phyloP scores from a whole-genome alignment of 495 filamentous ascomycete genomes.

The Neurospora intermedia region DNA sequence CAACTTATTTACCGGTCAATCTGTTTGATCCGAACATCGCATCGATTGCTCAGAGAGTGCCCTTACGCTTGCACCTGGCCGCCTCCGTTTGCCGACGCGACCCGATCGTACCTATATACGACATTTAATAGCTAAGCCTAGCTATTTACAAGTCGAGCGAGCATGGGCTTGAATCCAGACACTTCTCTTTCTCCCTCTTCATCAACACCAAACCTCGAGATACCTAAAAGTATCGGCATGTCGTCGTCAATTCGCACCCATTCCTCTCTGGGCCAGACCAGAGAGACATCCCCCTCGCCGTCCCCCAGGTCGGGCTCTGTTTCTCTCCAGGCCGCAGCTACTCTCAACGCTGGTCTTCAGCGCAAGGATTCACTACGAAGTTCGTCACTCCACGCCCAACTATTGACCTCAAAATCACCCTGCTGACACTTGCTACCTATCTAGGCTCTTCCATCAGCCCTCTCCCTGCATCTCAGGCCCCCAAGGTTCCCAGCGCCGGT shows the following conservation, averaged over 20 bases:
- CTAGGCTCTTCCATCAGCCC: constrained; percentile 47
- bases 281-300: constrained; percentile 36
- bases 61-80: neutral
- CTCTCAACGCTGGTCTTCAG: constrained; percentile 60
- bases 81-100: neutral
- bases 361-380: constrained; percentile 48
- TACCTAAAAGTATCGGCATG: constrained; percentile 9
- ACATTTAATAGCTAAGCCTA: neutral
- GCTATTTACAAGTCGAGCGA: neutral
- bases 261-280: constrained; percentile 17
- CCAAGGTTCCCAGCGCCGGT: constrained; percentile 44
- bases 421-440: constrained; percentile 7
- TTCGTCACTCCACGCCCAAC: constrained; percentile 12
- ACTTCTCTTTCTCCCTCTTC: constrained; percentile 9
- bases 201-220: constrained; percentile 8
- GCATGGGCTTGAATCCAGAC: neutral
- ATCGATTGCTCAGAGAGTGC: neutral
- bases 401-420: neutral
- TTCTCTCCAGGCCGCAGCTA: constrained; percentile 56
- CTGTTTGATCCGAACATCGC: neutral
- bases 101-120: neutral
- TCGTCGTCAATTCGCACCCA: constrained; percentile 33
- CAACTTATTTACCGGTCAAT: neutral
- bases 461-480: constrained; percentile 30
- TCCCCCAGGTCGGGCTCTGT: constrained; percentile 50